Evolutionary conservation across 1,284 basidiomycete species (phyloP).

Genomic region (Sporisorium exsertum): DNA sequence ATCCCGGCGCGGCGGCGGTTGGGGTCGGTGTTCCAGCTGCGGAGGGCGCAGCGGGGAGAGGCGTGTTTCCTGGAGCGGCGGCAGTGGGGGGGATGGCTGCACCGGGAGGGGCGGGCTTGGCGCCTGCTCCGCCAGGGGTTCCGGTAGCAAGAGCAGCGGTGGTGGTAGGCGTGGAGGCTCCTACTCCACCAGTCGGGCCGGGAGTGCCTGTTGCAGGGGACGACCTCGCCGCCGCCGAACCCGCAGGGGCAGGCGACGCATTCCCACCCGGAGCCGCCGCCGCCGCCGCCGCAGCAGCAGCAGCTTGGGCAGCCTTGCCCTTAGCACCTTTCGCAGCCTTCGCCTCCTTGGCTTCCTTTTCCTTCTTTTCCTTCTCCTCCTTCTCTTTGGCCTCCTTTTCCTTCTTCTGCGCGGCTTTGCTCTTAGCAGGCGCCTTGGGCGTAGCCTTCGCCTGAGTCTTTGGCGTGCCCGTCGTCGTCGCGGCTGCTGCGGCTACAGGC

Average conservation of each 20-base stretch:
- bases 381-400: slow-evolving; percentile 39
- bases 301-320: slow-evolving; percentile 17
- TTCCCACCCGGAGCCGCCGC: slow-evolving; percentile 3
- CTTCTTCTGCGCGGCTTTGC: slow-evolving; percentile 40
- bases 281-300: slow-evolving; percentile 9
- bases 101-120: neutral
- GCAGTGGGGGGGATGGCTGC: neutral
- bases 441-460: slow-evolving; percentile 32
- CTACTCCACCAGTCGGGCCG: neutral
- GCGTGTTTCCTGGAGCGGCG: neutral
- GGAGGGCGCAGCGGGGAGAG: slow-evolving; percentile 1
- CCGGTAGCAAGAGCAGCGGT: neutral
- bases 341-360: slow-evolving; percentile 31
- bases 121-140: neutral
- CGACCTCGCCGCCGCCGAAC: slow-evolving; percentile 15
- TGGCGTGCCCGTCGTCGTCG: slow-evolving; percentile 5
- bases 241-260: slow-evolving; percentile 23
- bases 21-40: neutral
- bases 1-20: neutral
- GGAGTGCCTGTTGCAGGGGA: slow-evolving; percentile 12
- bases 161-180: slow-evolving; percentile 14
- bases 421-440: slow-evolving; percentile 36
- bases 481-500: neutral
- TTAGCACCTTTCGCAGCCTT: slow-evolving; percentile 27
- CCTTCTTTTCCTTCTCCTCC: slow-evolving; percentile 40